Base-by-base conservation (phyloP, 495 filamentous ascomycete genomes). In the Penicillium cosmopolitanum region DNA sequence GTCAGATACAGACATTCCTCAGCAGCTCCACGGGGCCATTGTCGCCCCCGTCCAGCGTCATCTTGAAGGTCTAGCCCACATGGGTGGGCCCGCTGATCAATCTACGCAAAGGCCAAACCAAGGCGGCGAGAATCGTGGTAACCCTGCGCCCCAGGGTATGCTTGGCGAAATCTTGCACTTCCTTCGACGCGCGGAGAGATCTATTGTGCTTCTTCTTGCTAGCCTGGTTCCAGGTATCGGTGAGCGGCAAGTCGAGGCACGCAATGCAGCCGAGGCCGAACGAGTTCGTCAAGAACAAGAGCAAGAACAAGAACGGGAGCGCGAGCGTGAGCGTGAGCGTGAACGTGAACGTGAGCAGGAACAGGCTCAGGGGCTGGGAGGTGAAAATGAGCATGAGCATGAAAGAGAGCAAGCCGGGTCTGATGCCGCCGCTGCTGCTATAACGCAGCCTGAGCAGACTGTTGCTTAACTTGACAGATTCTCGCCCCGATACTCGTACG, bases 191-290 rank as follows among this genome's bases (percentile, higher is more conserved):
- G 70, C 84, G 12, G 93, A 96, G 69, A 83, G 92, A 52, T 88
- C 89, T 13, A 69, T 89, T n/a, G 84, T 92, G 13, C 76, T 97
- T 33, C 94, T 97, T 65, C 71, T 96, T 36, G 91, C 92, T 6
- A 95, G 90, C 73, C 76, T 97, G 53, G 85, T 91, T 31, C 93
- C 93, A 0, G 93, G 93, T 8, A 80, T 96, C 13, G 91, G 92
- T 1, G 93, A 96, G 71, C 75, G 91, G 46, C 89, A 95, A 66
- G 91, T 96, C 47, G 80, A 82, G 58, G 87, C 85, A 36, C 79
- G 87, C 38, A 87, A 89, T 65, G 84, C 80, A 4, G 84, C 85
- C 8, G 86, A 86, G 62, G 80, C 76, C 21, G 81, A 84, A 58
- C 68, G 73, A 42, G 60, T 68, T 38, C 60, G 63, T 33, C 55